Base-by-base conservation (phyloP, 2,329 filamentous ascomycete species). In the Calonectria pseudoturangicola region DNA sequence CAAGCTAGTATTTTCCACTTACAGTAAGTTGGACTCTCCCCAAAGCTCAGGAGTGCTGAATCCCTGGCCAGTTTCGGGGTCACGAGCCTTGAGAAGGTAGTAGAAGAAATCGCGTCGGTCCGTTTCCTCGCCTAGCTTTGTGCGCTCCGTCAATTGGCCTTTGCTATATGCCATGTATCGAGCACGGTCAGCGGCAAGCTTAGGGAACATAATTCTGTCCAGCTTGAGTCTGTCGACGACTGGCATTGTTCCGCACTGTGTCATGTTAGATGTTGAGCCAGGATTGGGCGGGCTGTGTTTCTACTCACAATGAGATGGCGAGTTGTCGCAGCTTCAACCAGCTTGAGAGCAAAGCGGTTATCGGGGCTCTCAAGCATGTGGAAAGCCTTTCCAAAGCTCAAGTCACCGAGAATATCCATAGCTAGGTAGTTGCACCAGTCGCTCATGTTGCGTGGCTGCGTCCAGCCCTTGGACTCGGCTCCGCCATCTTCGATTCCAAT, bases 41-140 rank as follows among this genome's bases (percentile, higher is more conserved):
- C 92, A 93, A 28, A 94, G 89, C 79, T 94, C 93, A 0, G 89
- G 88, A 2, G 88, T 92, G 48, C 87, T 89, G 79, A 94, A 92
- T 1, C 91, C 91, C 70, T 89, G 87, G 66, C 92, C 92, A 0
- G 92, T 94, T 80, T 94, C 92, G 15, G 92, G 92, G 76, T 95
- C 93, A 47, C 90, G 89, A 9, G 93, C 93, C 79, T 92, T 92
- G 72, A 95, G 88, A 13, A 95, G 88, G 82, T 94, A 92, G 83
- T 94, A 92, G 85, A 95, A 94, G 85, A 95, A 94, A 81, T 95
- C 93, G 70, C 92, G 91, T 41, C 93, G 92, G 77, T 91, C 92
- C 60, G 89, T 92, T 75, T 90, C 91, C 75, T 91, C 91, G 33
- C 92, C 92, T 30, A 93, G 85, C 73, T 91, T 90, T 62, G 92